These are phyloP conservation scores for Ganoderma lucidum DNA, from an alignment of 1,284 basidiomycete species.

Conservation along the genomic window DNA sequence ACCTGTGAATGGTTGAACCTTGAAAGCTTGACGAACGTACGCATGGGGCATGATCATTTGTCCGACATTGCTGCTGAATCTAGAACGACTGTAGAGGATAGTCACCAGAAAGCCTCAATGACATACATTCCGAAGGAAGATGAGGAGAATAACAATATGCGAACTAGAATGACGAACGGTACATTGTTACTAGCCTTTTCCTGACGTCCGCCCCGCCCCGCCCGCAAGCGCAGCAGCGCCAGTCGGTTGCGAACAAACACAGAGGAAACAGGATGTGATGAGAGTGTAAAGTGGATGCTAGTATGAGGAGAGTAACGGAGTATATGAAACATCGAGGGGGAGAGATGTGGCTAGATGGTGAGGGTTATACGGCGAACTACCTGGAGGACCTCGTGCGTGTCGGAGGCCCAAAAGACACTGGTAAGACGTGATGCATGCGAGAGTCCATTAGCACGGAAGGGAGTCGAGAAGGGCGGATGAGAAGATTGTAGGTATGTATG, in stretches of 20 bases:
- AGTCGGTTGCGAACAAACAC: conserved; percentile 12
- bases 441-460: conserved; percentile 21
- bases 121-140: conserved; percentile 17
- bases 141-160: conserved; percentile 25
- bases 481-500: conserved; percentile 15
- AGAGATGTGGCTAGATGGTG: neutral
- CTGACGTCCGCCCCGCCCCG: neutral
- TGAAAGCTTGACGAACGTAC: too few species aligned
- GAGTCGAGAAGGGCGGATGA: neutral
- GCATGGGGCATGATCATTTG: too few species aligned
- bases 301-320: conserved; percentile 6
- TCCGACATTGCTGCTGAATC: neutral
- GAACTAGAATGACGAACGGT: conserved; percentile 20
- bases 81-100: neutral
- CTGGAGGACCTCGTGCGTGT: neutral
- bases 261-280: conserved; percentile 5
- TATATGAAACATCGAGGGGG: neutral
- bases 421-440: conserved; percentile 7
- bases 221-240: conserved; percentile 14
- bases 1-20: too few species aligned
- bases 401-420: conserved; percentile 4
- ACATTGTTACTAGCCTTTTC: conserved; percentile 15
- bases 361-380: conserved; percentile 5
- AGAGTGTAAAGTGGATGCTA: conserved; percentile 1
- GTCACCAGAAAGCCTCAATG: conserved; percentile 1